Evolutionary conservation across 108 stramenopile genomes (phyloP), one percentile per base, ranked within the genome.

Genomic region (Hondaea fermentalgiana): DNA sequence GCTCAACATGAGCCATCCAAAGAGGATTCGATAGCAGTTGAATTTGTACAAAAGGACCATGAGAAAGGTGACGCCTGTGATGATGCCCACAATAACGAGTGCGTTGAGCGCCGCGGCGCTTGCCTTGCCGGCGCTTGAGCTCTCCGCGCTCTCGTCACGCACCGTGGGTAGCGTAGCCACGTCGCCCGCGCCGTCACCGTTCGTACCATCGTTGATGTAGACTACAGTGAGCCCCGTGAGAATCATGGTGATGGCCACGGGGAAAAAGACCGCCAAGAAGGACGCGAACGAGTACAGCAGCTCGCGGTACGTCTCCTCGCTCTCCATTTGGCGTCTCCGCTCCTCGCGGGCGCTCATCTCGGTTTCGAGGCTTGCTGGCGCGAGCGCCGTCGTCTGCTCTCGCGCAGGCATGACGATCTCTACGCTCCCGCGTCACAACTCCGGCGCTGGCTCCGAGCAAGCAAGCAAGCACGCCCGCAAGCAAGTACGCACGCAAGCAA

Each of bases 21-120:
- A 53, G 23, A 97, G 90, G 95, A 98, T 96, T 91, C 98, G 98
- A 21, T 96, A 97, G 44, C 93, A 87, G 59, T 98, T 90, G 23
- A 92, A 96, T 87, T 97, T 97, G 95, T 97, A 97, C 60, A 96
- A 88, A 17, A 96, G 35, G 3, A 98, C 98, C 59, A 99, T 92
- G 5, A 96, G 89, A 91, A 97, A 97, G 21, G 98, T 98, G 91
- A 96, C 96, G 45, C 88, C 94, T 17, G 93, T 92, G 88, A 99
- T 95, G 17, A 94, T 95, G 21, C 88, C 89, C 6, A 99, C 95
- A 72, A 99, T 99, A 44, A 98, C 94, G 28, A 98, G 87, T n/a
- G 95, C 94, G 90, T 99, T 99, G 45, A 96, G 72, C n/a, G 98
- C 59, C 21, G 95, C 93, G 43, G 92, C 90, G 59, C 95, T 96